phyloP scores from a whole-genome alignment of 768 basidiomycete genomes.

The Psilocybe azurescens region DNA sequence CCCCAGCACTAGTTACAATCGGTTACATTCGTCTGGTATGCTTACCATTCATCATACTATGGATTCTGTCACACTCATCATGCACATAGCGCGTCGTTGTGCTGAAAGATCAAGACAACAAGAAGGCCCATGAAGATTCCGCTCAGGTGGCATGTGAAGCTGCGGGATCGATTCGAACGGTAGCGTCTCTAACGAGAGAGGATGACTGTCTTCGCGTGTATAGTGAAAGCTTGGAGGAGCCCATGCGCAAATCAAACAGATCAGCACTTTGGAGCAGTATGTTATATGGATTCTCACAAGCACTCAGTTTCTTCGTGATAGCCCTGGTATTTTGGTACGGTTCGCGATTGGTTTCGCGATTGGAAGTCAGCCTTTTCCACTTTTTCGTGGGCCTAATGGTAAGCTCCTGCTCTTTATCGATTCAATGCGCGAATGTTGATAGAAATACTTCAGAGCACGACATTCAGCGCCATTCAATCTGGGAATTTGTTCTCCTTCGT shows the following conservation, averaged over 20 bases:
- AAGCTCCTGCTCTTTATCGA: conserved; percentile 43
- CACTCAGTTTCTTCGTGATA: conserved; percentile 77
- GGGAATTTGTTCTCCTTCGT: conserved; percentile 80
- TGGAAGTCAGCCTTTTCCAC: conserved; percentile 53
- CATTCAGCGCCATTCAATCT: not conserved
- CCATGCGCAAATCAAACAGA: conserved; percentile 65
- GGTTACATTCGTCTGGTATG: conserved; percentile 72
- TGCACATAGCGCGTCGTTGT: conserved; percentile 68
- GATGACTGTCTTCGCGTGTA: conserved; percentile 72
- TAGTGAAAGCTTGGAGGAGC: conserved; percentile 69
- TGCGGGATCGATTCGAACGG: conserved; percentile 86
- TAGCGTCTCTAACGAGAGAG: conserved; percentile 86
- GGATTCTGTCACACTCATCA: conserved; percentile 23
- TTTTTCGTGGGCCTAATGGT: conserved; percentile 85
- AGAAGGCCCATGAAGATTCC: conserved; percentile 74
- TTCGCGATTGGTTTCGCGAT: conserved; percentile 57
- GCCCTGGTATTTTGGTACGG: conserved; percentile 84
- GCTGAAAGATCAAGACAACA: conserved; percentile 82
- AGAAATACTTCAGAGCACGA: not conserved
- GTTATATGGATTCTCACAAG: conserved; percentile 76
- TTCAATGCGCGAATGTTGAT: not conserved
- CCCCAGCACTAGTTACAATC: conserved; percentile 52
- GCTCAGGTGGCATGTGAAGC: conserved; percentile 94
- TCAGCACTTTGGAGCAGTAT: conserved; percentile 64
- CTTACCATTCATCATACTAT: conserved; percentile 37